Evolutionary conservation across 345 rosid genomes (phyloP), one percentile per base, ranked within the genome.

Genomic region (Populus deltoides): DNA sequence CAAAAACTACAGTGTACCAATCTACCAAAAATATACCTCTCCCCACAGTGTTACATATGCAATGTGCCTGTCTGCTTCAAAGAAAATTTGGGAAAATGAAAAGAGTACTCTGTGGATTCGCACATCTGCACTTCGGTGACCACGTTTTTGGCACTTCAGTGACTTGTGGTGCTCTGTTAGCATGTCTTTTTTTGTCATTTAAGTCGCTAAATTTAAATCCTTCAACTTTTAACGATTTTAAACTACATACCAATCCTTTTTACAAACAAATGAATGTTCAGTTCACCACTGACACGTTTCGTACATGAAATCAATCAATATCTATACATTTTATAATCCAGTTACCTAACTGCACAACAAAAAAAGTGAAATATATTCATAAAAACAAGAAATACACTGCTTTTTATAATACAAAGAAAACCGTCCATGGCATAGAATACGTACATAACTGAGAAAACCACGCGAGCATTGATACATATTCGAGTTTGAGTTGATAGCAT

Each of bases 11-110:
- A 73, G 13, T 38, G 8, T 2, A 59, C 5, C 18, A 22, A 39
- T 73, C 76, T 35, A 61, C 38, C 41, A 53, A 41, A 72, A 72
- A 24, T 62, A 72, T 38, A 72, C 7, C 41, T 53, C 66, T 31
- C 66, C 36, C 6, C 27, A 49, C 72, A 41, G 8, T 22, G 18
- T n/a, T 39, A 57, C 17, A 59, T 39, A n/a, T 27, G 41, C n/a
- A 38, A 16, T 38, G 39, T 55, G 49, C 12, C 9, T 73, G n/a
- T 2, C 1, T 57, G 27, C n/a, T n/a, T 9, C 13, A 8, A 57
- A n/a, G 62, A 22, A 57, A 57, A 22, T 8, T n/a, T 57, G 62
- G 27, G 27, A 57, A n/a, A 57, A 57, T 22, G 13, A 24, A 57
- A n/a, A n/a, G 24, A 57, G 24, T 20, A 53, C 12, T 22, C 27